Conservation (phyloP, 805 yeast genomes). For the Candida ficus region DNA sequence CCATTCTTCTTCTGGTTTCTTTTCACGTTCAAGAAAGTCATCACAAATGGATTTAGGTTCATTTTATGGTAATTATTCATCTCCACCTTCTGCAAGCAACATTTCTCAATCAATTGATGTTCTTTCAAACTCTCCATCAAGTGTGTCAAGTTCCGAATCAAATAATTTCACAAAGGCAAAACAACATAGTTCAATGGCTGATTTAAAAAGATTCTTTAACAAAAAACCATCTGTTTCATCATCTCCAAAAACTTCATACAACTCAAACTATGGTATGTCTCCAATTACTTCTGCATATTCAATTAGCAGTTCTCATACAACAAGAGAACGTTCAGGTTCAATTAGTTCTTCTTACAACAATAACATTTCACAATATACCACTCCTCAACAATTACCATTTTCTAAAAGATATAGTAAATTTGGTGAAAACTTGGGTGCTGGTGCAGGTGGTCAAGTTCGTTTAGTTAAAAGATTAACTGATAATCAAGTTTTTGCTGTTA, state of each 20-base stretch:
- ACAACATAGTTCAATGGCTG: slow-evolving; percentile 79
- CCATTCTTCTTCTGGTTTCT: slow-evolving; percentile 32
- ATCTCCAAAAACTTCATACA: slow-evolving; percentile 10
- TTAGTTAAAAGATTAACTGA: slow-evolving; percentile 66
- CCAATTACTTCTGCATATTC: slow-evolving; percentile 14
- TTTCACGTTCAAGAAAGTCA: slow-evolving; percentile 39
- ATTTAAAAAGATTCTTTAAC: slow-evolving; percentile 67
- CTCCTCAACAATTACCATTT: slow-evolving; percentile 46
- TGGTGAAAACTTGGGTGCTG: slow-evolving; percentile 87
- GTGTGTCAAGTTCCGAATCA: slow-evolving; percentile 22
- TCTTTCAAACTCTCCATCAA: slow-evolving; percentile 24
- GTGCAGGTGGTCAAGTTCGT: slow-evolving; percentile 91
- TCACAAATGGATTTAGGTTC: slow-evolving; percentile 27
- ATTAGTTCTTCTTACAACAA: slow-evolving; percentile 32
- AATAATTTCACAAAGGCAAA: slow-evolving; percentile 39
- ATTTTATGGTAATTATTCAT: slow-evolving; percentile 20
- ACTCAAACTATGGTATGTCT: slow-evolving; percentile 13
- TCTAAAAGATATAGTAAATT: slow-evolving; percentile 74
- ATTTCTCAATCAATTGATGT: slow-evolving; percentile 7
- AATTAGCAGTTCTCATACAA: slow-evolving; percentile 9
- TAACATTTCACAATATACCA: slow-evolving; percentile 31
- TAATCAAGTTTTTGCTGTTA: slow-evolving; percentile 77
- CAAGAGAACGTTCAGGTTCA: slow-evolving; percentile 23
- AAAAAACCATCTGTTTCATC: slow-evolving; percentile 29
- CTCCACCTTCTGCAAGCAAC: slow-evolving; percentile 7